These are phyloP conservation scores for Geosmithia flava DNA, from an alignment of 2,329 filamentous ascomycete genomes.

Conservation along the genomic window DNA sequence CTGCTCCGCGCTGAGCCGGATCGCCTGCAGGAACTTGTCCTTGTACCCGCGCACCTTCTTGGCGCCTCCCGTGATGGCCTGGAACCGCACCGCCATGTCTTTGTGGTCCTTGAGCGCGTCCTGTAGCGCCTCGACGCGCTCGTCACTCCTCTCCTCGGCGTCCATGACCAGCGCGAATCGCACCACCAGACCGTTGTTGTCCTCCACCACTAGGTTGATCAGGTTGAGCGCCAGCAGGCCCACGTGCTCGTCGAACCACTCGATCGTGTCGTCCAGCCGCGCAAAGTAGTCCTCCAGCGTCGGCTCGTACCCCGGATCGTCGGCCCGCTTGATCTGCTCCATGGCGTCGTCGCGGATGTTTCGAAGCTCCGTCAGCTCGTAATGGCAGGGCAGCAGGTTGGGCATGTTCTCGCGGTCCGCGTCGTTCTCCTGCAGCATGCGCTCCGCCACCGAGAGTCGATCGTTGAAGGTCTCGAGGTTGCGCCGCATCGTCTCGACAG, in stretches of 20 bases:
- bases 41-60: conserved; percentile 93
- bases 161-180: conserved; percentile 85
- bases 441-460: conserved; percentile 62
- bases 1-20: conserved; percentile 58
- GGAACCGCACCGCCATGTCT: conserved; percentile 85
- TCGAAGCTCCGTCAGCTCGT: conserved; percentile 78
- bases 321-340: conserved; percentile 78
- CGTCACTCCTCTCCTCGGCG: conserved; percentile 93
- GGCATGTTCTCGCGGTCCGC: conserved; percentile 80
- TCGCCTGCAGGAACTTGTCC: conserved; percentile 79
- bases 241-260: conserved; percentile 93
- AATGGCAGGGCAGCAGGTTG: conserved; percentile 80
- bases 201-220: conserved; percentile 73
- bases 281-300: conserved; percentile 87
- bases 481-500: conserved; percentile 83
- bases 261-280: conserved; percentile 73
- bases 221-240: conserved; percentile 81
- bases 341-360: conserved; percentile 95
- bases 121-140: conserved; percentile 79
- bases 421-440: conserved; percentile 72
- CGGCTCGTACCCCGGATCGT: conserved; percentile 61
- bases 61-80: conserved; percentile 87
- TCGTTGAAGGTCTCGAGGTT: conserved; percentile 82
- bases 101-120: conserved; percentile 93
- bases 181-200: conserved; percentile 83